Evolutionary conservation across 495 filamentous ascomycete species (phyloP), one percentile per base, ranked within the genome.

Genomic region (Terfezia boudieri): DNA sequence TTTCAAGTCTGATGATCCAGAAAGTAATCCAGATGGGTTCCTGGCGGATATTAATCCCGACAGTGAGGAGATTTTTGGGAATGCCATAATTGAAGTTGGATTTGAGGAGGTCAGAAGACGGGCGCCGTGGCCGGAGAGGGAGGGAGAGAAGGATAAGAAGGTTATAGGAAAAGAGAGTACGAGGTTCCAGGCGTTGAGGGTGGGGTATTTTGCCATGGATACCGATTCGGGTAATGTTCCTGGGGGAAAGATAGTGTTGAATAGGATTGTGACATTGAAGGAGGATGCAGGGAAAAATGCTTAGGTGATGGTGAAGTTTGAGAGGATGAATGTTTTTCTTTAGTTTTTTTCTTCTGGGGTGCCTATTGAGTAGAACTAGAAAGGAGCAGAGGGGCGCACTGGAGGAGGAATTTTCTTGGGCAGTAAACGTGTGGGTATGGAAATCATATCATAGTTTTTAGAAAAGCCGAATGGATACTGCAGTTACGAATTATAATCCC

Each of bases 181-280:
- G 1, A 72, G 92, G 17, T 98, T 98, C 74, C 92, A 98, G 70
- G 90, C 77, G 11, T 77, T 95, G 75, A 76, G 92, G 17, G 80
- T 88, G 51, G 90, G 79, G 11, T 98, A 95, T 66, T 95, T 87
- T 74, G 70, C 78, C 37, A 67, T 94, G 64, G 90, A 98, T 65
- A 75, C 74, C 8, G 88, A 94, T 61, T 79, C 75, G n/a, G 82
- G 74, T 2, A 76, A 77, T 36, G 17, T 14, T 14, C 26, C 26
- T 32, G 41, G 17, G 12, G 81, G 81, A 36, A 82, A 78, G 62
- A 68, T 94, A 50, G 77, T 96, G 54, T 68, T 98, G 32, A 98
- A 95, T 69, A 76, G 85, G 43, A 95, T 98, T 62, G 88, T 95
- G 37, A 82, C 80, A 43, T 71, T 98, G 59, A 95, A 94, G 73